These are phyloP conservation scores for Tetragonia tetragonoides DNA, from an alignment of 148 eudicot genomes.

Conservation along the genomic window DNA sequence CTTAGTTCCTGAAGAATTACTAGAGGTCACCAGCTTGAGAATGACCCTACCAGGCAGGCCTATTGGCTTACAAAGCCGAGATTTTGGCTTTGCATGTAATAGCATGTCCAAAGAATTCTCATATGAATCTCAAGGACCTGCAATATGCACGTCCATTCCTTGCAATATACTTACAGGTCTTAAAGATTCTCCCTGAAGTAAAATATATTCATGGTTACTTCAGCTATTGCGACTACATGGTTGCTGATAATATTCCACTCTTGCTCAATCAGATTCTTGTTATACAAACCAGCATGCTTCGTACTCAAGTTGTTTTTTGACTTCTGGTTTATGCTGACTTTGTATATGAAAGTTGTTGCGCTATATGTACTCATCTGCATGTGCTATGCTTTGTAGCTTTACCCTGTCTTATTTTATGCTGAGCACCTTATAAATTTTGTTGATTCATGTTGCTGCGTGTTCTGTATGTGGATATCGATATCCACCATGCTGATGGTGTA, in stretches of 20 bases:
- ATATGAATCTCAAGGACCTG: background rate
- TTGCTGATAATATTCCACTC: background rate
- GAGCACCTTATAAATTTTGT: conserved; percentile 4
- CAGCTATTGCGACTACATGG: background rate
- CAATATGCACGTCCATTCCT: background rate
- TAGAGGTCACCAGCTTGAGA: background rate
- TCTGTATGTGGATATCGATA: conserved; percentile 66
- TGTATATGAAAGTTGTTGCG: background rate
- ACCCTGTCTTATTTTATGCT: background rate
- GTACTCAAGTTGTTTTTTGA: background rate
- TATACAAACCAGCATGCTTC: background rate
- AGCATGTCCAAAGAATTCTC: background rate
- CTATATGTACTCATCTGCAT: background rate
- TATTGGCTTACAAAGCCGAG: background rate
- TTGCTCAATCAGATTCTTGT: background rate
- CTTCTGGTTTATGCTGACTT: background rate
- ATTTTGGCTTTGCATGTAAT: background rate
- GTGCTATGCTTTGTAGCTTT: background rate
- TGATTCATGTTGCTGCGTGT: conserved; percentile 48
- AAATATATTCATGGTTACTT: background rate
- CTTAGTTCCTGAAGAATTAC: background rate
- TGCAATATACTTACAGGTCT: background rate
- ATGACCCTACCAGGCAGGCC: background rate
- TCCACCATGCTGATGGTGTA: conserved; percentile 71
- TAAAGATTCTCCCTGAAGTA: background rate